A percentile compares a stretch with the other conserved stretches of the same genome.
Conservation (phyloP, 495 filamentous ascomycete genomes). For the Trichoderma virens region DNA sequence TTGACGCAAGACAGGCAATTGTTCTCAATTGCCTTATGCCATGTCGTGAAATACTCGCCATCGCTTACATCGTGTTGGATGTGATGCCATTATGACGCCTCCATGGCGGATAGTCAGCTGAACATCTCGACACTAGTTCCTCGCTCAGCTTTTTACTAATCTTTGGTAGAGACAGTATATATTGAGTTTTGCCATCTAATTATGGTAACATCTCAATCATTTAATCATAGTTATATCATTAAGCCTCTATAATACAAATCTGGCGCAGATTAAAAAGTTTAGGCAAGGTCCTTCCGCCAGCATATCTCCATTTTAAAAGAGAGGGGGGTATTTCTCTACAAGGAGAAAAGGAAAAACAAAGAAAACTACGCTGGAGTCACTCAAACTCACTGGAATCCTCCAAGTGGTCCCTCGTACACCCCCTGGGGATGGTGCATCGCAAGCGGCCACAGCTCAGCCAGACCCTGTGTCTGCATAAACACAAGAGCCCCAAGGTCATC, state of each 20-base stretch:
- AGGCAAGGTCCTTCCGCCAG: too few species aligned
- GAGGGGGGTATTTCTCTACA: too few species aligned
- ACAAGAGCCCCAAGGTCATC: neutral
- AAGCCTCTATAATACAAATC: too few species aligned
- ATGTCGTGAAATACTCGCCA: neutral
- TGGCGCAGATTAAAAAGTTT: too few species aligned
- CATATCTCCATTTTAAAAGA: too few species aligned
- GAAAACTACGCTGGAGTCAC: too few species aligned
- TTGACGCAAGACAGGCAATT: neutral
- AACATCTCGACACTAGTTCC: neutral
- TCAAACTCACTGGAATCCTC: neutral
- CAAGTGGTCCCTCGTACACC: neutral
- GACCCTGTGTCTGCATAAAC: neutral
- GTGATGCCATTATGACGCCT: conserved; percentile 3
- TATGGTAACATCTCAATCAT: too few species aligned
- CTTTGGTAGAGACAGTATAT: too few species aligned
- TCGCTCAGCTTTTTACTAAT: too few species aligned
- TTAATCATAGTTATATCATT: too few species aligned
- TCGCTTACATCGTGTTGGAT: neutral
- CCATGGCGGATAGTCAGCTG: neutral
- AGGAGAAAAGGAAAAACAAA: too few species aligned
- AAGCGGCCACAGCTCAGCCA: conserved; percentile 3
- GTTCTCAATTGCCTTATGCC: neutral
- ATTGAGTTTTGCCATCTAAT: too few species aligned
- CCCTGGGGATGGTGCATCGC: neutral